Percentiles rank a stretch among this genome's conserved stretches.
These are phyloP conservation scores for Sergeia podlipaevii DNA, from an alignment of 208 protist species.

Conservation along the genomic window DNA sequence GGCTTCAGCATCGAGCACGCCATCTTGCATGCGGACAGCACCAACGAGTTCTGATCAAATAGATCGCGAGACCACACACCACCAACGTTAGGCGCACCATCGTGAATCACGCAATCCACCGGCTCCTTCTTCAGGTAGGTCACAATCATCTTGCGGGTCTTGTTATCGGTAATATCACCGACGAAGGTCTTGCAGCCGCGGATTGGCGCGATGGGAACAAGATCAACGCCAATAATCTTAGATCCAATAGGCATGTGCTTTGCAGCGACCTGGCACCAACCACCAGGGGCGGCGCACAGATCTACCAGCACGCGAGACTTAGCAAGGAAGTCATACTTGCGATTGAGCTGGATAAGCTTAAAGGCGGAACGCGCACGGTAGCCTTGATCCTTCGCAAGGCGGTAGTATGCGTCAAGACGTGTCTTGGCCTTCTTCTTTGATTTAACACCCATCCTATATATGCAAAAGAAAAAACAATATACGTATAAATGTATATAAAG, in stretches of 20 bases:
- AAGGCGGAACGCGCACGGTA: conserved; percentile 98
- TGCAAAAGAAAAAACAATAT: conserved; percentile 1
- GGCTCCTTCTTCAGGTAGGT: conserved; percentile 94
- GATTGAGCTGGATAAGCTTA: conserved; percentile 99
- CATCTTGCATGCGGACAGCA: conserved; percentile 95
- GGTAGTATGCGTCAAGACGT: conserved; percentile 96
- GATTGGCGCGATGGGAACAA: conserved; percentile 98
- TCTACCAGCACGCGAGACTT: conserved; percentile 91
- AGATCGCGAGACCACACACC: conserved; percentile 98
- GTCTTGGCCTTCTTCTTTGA: conserved; percentile 94
- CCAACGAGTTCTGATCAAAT: conserved; percentile 96
- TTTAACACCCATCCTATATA: conserved; percentile 70
- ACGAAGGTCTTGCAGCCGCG: conserved; percentile 94
- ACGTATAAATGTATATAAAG: not conserved
- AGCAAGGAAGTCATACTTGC: conserved; percentile 98
- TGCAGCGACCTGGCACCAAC: conserved; percentile 94
- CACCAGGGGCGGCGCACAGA: conserved; percentile 98
- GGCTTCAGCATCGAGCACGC: conserved; percentile 93
- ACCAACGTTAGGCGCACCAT: conserved; percentile 99
- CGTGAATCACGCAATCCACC: conserved; percentile 96
- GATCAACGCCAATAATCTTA: conserved; percentile 97
- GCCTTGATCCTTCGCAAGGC: conserved; percentile 98
- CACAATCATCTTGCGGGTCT: conserved; percentile 93
- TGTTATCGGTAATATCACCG: conserved; percentile 98
- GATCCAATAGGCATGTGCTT: conserved; percentile 97